Evolutionary conservation across 768 basidiomycete genomes (phyloP).

Genomic region (Mycena kentingensis): DNA sequence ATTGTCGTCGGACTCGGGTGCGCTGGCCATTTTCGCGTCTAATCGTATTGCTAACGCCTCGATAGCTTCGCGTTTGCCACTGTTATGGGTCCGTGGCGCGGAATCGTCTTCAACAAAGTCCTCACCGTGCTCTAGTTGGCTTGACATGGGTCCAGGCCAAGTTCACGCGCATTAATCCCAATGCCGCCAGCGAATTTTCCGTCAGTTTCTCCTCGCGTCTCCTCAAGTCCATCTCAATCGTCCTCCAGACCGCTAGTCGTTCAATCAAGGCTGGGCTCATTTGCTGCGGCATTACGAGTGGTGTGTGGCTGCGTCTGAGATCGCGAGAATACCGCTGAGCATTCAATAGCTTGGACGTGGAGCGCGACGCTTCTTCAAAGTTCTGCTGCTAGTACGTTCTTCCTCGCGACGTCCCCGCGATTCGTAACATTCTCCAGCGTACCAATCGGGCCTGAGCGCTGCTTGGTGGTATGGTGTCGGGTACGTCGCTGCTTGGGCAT

Average conservation of each 20-base stretch:
- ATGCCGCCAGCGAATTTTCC: slow-evolving; percentile 35
- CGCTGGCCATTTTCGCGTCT: slow-evolving; percentile 14
- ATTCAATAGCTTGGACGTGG: slow-evolving; percentile 43
- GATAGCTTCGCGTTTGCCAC: slow-evolving; percentile 36
- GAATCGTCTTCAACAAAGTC: too few relatives aligned
- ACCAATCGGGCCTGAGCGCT: slow-evolving; percentile 33
- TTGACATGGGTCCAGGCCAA: slow-evolving; percentile 35
- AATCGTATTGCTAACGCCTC: neutral
- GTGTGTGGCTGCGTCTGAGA: neutral
- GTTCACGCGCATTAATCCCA: slow-evolving; percentile 37
- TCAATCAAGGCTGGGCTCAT: slow-evolving; percentile 33
- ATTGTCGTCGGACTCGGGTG: slow-evolving; percentile 37
- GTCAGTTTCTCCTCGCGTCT: slow-evolving; percentile 7
- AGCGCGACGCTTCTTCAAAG: slow-evolving; percentile 41
- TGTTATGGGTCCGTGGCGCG: too few relatives aligned
- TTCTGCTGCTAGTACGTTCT: slow-evolving; percentile 38
- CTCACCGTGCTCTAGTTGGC: too few relatives aligned
- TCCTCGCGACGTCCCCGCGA: slow-evolving; percentile 4
- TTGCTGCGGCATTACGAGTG: slow-evolving; percentile 35
- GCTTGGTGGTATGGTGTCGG: slow-evolving; percentile 28
- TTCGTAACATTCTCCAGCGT: neutral
- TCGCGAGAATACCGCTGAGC: slow-evolving; percentile 2
- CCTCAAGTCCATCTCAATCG: too few relatives aligned
- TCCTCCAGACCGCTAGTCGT: neutral
- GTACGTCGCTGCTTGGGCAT: neutral